Base-by-base conservation (phyloP, 73 alveolate species). In the Paramecium primaurelia region DNA sequence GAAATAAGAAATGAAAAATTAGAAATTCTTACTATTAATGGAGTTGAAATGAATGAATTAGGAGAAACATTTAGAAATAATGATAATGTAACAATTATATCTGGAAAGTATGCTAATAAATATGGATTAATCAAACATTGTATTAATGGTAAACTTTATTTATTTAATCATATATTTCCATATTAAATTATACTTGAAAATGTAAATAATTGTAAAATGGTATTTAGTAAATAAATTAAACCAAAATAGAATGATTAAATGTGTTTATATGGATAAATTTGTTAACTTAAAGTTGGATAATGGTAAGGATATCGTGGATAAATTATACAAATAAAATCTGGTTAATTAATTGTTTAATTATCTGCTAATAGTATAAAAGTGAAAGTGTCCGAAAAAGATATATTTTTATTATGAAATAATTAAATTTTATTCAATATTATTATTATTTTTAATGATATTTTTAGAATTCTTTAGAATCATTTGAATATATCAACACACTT, bases 241-340 rank as follows among this genome's bases (percentile, higher is more conserved):
- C 49, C 58, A 22, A 80, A 45, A 25, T 26, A 40, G 49, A 40
- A 47, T 25, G 91, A 77, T 11, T 36, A 40, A 16, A 80, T 26
- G 38, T 20, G 58, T 38, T 80, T 45, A 4, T 9, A 5, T 42
- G 91, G 91, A 47, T 32, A 80, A 80, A 45, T 25, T 26, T 25
- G 71, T 42, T n/a, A 20, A 26, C n/a, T 80, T 1, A 80, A 44
- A 36, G 5, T 9, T 10, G 91, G 91, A 10, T 8, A 80, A 80
- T 80, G 91, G 91, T 16, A 45, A 26, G 91, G 91, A 49, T 80
- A 80, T 47, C 30, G 75, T 3, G 88, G 88, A 75, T 20, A 75
- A 42, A 75, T 75, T 36, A 11, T 75, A 4, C 3, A 75, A 22
- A 75, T 42, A n/a, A 42, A 38, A 75, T 16, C 25, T 36, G 59